phyloP scores from a whole-genome alignment of 139 green algal species.

The Auxenochlorella protothecoides region DNA sequence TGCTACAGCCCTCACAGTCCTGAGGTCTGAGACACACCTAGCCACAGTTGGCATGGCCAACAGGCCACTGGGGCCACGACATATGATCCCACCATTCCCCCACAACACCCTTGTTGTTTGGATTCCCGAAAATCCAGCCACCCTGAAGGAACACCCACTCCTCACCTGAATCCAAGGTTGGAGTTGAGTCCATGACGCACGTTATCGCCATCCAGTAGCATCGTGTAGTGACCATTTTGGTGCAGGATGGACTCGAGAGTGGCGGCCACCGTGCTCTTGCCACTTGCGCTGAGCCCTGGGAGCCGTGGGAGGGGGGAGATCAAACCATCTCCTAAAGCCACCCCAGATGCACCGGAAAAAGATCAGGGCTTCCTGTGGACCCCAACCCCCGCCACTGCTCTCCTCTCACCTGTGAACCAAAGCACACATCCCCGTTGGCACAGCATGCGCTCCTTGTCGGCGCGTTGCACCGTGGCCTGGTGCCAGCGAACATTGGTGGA shows the following conservation, averaged over 20 bases:
- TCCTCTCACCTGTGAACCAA: slow-evolving; percentile 65
- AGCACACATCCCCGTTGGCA: slow-evolving; percentile 77
- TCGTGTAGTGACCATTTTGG: slow-evolving; percentile 57
- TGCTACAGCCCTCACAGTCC: neutral
- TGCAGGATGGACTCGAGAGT: slow-evolving; percentile 71
- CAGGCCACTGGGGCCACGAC: no score
- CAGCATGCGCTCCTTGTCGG: slow-evolving; percentile 67
- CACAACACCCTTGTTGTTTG: neutral
- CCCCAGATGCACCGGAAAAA: no score
- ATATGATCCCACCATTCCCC: no score
- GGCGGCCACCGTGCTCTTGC: slow-evolving; percentile 62
- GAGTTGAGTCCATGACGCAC: slow-evolving; percentile 87
- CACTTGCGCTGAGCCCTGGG: slow-evolving; percentile 61
- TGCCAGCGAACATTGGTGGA: slow-evolving; percentile 90
- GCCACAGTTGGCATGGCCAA: no score
- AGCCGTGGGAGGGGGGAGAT: neutral
- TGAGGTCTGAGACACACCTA: no score
- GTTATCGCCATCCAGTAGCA: slow-evolving; percentile 92
- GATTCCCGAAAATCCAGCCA: neutral
- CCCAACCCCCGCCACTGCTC: no score
- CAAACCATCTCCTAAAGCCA: neutral
- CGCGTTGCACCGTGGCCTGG: slow-evolving; percentile 37
- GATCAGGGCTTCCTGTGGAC: no score
- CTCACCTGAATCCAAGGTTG: slow-evolving; percentile 82
- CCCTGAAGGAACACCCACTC: no score